Percentiles rank a stretch among this genome's conserved stretches.
Conservation (phyloP, 306 rosid species). For the Prunus dulcis region DNA sequence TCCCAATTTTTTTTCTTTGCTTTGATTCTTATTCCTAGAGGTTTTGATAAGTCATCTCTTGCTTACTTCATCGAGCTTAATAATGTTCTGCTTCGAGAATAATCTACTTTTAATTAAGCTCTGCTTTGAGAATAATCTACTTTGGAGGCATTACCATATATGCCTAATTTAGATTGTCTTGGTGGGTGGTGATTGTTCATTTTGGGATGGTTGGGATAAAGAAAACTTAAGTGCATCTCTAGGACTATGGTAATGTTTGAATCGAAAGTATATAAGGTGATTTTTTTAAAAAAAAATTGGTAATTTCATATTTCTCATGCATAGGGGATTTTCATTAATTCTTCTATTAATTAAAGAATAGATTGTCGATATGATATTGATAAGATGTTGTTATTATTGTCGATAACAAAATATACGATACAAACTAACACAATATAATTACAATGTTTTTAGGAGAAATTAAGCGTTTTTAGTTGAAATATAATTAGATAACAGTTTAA, state of each 20-base stretch:
- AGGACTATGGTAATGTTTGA: no score
- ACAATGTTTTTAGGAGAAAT: no score
- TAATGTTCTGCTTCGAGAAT: neutral
- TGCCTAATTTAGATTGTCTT: neutral
- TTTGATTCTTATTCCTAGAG: slow-evolving; percentile 2
- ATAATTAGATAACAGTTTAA: no score
- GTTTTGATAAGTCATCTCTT: slow-evolving; percentile 7
- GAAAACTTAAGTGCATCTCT: no score
- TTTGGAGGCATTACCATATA: neutral
- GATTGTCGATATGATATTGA: no score
- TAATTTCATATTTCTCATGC: neutral
- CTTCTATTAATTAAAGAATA: no score
- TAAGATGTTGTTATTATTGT: no score
- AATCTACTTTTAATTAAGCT: neutral
- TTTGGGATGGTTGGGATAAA: neutral
- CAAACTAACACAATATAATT: no score
- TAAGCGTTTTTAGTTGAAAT: no score
- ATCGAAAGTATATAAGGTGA: no score
- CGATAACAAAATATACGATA: no score
- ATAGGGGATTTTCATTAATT: neutral
- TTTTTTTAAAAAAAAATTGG: neutral
- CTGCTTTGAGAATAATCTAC: no score
- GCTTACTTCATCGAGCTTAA: neutral
- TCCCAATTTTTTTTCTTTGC: neutral
- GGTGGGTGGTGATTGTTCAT: neutral